Conservation (phyloP, 768 basidiomycete species). For the Dentipellis sp. region DNA sequence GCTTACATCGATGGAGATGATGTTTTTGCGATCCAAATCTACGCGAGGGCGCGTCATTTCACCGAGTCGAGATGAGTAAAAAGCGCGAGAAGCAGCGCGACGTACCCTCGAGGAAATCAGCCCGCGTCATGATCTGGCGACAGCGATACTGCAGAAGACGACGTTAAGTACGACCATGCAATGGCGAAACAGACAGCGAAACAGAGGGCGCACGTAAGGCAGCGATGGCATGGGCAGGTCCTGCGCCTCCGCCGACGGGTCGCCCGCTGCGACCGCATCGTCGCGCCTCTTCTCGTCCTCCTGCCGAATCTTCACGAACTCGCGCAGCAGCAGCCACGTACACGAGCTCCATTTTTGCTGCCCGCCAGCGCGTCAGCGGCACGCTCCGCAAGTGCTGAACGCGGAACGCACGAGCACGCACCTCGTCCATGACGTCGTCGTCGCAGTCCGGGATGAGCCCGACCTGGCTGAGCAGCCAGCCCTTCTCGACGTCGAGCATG, state of each 20-base stretch:
- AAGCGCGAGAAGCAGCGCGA: constrained; percentile 1
- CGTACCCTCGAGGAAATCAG: constrained; percentile 74
- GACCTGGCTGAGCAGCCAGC: constrained; percentile 71
- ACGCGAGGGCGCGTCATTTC: constrained; percentile 3
- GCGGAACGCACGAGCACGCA: constrained; percentile 22
- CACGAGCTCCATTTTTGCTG: constrained; percentile 80
- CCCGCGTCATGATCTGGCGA: constrained; percentile 74
- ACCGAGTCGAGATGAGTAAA: not conserved
- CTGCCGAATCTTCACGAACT: constrained; percentile 56
- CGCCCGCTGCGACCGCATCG: constrained; percentile 28
- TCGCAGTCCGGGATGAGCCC: constrained; percentile 78
- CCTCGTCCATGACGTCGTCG: constrained; percentile 87
- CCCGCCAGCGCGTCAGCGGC: not conserved
- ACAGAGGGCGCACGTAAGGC: constrained; percentile 38
- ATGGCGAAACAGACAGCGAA: constrained; percentile 7
- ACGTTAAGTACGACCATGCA: not conserved
- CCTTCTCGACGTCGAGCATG: constrained; percentile 64
- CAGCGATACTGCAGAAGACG: constrained; percentile 44
- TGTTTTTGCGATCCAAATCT: constrained; percentile 61
- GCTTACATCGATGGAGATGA: constrained; percentile 73
- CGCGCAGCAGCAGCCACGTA: constrained; percentile 68
- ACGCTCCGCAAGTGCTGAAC: not conserved
- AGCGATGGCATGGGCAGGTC: constrained; percentile 53
- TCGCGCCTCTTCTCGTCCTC: constrained; percentile 37
- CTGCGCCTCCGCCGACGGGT: constrained; percentile 25